Base-by-base conservation (phyloP, 768 basidiomycete species). In the Naganishia kalamii region DNA sequence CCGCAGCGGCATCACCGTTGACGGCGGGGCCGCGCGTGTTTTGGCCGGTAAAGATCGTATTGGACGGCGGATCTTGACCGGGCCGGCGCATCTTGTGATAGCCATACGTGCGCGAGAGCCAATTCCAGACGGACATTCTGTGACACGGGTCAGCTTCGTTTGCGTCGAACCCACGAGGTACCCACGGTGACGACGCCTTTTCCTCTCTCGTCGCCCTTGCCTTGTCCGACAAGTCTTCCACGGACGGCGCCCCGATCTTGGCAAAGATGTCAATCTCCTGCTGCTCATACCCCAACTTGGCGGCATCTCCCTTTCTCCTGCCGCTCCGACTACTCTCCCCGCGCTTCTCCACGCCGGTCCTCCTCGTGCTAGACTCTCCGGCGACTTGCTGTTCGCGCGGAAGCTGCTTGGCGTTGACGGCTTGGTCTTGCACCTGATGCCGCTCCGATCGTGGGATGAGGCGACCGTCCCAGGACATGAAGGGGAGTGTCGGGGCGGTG, bases 401-500 rank as follows among this genome's bases (percentile, higher is more conserved):
- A 23, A 57, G 33, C 27, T 41, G 54, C 19, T 57, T 57, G 10
- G 54, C 54, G 37, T 57, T 57, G 37, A 57, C 30, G 4, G 35
- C n/a, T 40, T 40, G 54, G 27, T 57, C 54, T 40, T 57, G 21
- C 5, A 57, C 37, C 30, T 57, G 35, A 37, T 57, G 35, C 23
- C 66, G 52, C 50, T 60, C 32, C 17, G 66, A 57, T 21, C 54
- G 54, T 4, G 52, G 44, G 27, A 68, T 67, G 50, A 63, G 65
- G n/a, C 64, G 46, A 21, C 76, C 76, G 44, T 75, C 71, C 4
- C 74, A 66, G 1, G 72, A 63, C 46, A 77, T 69, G 46, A 70
- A 71, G 33, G 72, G 68, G 19, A 61, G 54, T 5, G 75, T 74
- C 0, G 75, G 76, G 0, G 74, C 69, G 0, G 78, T 77, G 8